Conservation (phyloP, 768 basidiomycete species). For the Boletus rufocinnamomeus region DNA sequence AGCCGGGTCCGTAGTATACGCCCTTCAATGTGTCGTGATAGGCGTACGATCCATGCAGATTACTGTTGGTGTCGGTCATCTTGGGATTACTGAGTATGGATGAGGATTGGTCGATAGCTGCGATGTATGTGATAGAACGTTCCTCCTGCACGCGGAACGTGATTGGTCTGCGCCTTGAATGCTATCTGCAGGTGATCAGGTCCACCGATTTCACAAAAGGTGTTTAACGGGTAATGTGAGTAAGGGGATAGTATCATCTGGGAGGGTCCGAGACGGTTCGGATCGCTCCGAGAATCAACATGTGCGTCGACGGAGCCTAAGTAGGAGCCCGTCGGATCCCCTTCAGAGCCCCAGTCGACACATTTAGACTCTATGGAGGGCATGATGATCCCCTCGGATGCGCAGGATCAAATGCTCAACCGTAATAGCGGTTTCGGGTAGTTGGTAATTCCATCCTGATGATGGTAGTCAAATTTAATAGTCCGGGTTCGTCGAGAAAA, state of each 20-base stretch:
- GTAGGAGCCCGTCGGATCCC: slow-evolving; percentile 18
- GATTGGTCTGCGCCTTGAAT: slow-evolving; percentile 6
- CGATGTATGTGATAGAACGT: slow-evolving; percentile 2
- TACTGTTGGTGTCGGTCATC: slow-evolving; percentile 14
- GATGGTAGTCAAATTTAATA: neutral
- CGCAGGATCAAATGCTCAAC: slow-evolving; percentile 4
- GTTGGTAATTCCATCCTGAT: slow-evolving; percentile 1
- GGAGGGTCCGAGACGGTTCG: neutral
- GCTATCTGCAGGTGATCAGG: slow-evolving; percentile 11
- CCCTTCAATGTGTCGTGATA: slow-evolving; percentile 69
- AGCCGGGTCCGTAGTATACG: slow-evolving; percentile 74
- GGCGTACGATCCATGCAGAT: slow-evolving; percentile 56
- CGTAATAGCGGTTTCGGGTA: neutral
- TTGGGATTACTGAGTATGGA: neutral
- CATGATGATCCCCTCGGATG: slow-evolving; percentile 22
- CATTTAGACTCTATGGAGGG: neutral
- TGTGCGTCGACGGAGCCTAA: neutral
- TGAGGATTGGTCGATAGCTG: slow-evolving; percentile 8
- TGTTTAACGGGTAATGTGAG: slow-evolving; percentile 6
- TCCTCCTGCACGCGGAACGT: neutral
- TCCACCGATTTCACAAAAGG: slow-evolving; percentile 6
- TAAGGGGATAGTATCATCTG: neutral
- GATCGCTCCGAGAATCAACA: slow-evolving; percentile 20
- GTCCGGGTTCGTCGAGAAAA: neutral
- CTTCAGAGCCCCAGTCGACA: slow-evolving; percentile 9